Conservation (phyloP, 108 stramenopile species). For the Fistulifera pelliculosa region DNA sequence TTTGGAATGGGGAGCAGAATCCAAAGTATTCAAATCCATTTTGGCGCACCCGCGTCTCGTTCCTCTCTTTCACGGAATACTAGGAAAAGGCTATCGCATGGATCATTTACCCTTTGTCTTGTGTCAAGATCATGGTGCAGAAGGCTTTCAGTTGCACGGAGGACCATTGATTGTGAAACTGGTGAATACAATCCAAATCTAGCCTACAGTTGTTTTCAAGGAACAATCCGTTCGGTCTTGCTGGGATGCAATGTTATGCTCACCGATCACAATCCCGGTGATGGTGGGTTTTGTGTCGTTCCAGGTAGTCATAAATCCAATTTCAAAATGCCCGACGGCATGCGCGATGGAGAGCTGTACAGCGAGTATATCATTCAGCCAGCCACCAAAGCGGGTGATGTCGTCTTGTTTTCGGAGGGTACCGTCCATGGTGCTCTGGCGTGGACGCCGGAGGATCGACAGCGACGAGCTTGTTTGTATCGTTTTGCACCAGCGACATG, state of each 20-base stretch:
- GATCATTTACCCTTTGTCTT: conserved; percentile 86
- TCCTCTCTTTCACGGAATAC: conserved; percentile 73
- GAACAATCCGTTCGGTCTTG: conserved; percentile 53
- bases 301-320: conserved; percentile 88
- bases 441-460: conserved; percentile 49
- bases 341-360: conserved; percentile 75
- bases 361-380: conserved; percentile 77
- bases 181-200: conserved; percentile 79
- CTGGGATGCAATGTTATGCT: conserved; percentile 81
- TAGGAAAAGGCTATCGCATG: conserved; percentile 87
- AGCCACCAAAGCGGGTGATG: conserved; percentile 88
- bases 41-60: conserved; percentile 80
- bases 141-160: conserved; percentile 88
- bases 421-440: conserved; percentile 88
- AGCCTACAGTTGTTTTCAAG: conserved; percentile 76
- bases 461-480: conserved; percentile 74
- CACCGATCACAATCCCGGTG: conserved; percentile 71
- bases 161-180: conserved; percentile 70
- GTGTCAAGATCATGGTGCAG: conserved; percentile 74
- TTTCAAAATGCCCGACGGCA: conserved; percentile 76
- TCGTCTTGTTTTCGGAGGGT: conserved; percentile 83
- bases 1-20: conserved; percentile 77
- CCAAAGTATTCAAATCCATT: conserved; percentile 69
- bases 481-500: conserved; percentile 77
- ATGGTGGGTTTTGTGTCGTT: conserved; percentile 90